phyloP scores from a whole-genome alignment of 177 flowering plant genomes.

The Vitis hybrid region DNA sequence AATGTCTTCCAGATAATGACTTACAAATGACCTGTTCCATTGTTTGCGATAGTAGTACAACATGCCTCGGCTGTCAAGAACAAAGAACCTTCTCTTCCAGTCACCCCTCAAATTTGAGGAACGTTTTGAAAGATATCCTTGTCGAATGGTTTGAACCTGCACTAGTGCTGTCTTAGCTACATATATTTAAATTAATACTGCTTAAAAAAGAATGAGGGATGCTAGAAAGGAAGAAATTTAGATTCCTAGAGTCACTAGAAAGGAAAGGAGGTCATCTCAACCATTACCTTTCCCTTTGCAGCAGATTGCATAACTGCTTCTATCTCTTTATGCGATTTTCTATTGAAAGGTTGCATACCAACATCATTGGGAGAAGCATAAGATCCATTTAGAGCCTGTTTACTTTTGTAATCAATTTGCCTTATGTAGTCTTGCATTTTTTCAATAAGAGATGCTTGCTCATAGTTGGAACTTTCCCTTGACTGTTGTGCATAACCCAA shows the following conservation, averaged over 20 bases:
- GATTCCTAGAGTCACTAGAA: background rate
- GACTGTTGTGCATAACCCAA: slow-evolving; percentile 66
- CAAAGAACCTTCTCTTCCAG: slow-evolving; percentile 96
- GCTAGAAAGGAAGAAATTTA: background rate
- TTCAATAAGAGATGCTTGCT: slow-evolving; percentile 87
- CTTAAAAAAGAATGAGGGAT: background rate
- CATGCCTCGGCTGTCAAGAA: slow-evolving; percentile 97
- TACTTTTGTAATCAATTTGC: slow-evolving; percentile 80
- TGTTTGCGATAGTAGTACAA: slow-evolving; percentile 92
- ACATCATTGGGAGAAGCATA: slow-evolving; percentile 56
- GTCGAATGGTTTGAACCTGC: slow-evolving; percentile 93
- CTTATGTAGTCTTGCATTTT: slow-evolving; percentile 91
- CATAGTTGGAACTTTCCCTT: slow-evolving; percentile 90
- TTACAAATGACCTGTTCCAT: slow-evolving; percentile 65
- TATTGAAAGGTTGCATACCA: slow-evolving; percentile 52
- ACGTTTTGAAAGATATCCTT: slow-evolving; percentile 95
- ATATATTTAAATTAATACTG: slow-evolving; percentile 4
- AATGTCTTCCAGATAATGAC: slow-evolving; percentile 26
- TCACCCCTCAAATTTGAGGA: slow-evolving; percentile 94
- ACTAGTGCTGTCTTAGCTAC: slow-evolving; percentile 20
- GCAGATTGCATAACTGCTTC: slow-evolving; percentile 80
- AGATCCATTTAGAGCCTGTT: slow-evolving; percentile 62
- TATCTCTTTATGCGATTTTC: slow-evolving; percentile 67
- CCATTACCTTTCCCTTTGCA: slow-evolving; percentile 57
- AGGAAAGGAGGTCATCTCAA: background rate